Conservation (phyloP, 805 yeast species). For the Zygotorulaspora danielsina region DNA sequence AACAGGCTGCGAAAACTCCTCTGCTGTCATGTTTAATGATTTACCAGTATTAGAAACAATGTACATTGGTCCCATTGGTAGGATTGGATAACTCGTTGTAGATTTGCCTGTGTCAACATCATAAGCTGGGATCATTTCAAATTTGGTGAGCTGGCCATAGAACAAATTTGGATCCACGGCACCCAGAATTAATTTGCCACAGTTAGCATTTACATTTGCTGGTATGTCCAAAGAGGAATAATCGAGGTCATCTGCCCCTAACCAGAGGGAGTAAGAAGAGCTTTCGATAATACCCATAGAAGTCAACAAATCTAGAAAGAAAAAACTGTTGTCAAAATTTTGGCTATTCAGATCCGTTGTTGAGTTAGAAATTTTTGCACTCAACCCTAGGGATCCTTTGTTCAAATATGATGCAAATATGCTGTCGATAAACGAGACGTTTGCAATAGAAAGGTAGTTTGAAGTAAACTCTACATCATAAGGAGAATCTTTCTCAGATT, state of each 20-base stretch:
- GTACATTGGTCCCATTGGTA: conserved; percentile 45
- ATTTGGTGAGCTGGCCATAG: conserved; percentile 46
- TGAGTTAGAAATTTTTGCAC: conserved; percentile 28
- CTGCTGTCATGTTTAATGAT: conserved; percentile 34
- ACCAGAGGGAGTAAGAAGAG: conserved; percentile 44
- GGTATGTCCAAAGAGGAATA: conserved; percentile 4
- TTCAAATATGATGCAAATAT: conserved; percentile 35
- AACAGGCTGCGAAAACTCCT: conserved; percentile 46
- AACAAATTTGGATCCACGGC: conserved; percentile 48
- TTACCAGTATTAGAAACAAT: conserved; percentile 43
- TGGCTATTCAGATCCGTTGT: conserved; percentile 17
- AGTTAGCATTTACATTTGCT: conserved; percentile 10
- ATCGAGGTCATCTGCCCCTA: conserved; percentile 28
- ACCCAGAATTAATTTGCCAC: conserved; percentile 50
- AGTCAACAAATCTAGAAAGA: conserved; percentile 36
- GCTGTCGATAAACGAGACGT: conserved; percentile 38
- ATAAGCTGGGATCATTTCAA: conserved; percentile 45
- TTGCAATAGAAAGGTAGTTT: conserved; percentile 18
- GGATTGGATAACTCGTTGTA: conserved; percentile 40
- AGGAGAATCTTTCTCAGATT: not conserved
- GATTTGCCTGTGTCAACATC: conserved; percentile 19
- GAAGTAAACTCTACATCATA: conserved; percentile 1
- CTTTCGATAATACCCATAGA: conserved; percentile 33
- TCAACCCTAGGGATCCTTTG: conserved; percentile 46
- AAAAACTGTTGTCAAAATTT: conserved; percentile 22